Evolutionary conservation across 164 flowering plant genomes (phyloP).

Genomic region (Berberis thunbergii): DNA sequence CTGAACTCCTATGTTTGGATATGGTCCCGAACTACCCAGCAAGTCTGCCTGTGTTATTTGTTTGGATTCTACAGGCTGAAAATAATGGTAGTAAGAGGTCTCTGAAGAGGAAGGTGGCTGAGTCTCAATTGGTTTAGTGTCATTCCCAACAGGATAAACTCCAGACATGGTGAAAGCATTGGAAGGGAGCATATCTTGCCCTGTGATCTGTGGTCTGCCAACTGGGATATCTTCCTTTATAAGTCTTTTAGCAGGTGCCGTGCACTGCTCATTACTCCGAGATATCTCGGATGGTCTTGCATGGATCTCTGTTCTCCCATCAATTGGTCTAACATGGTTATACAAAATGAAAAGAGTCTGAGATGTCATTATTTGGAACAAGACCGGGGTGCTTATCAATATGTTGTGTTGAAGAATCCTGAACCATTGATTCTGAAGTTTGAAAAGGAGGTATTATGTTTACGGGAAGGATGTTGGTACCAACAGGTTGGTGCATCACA

Average conservation of each 20-base stretch:
- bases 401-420: conserved; percentile 29
- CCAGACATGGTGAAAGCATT: conserved; percentile 16
- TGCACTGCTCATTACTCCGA: conserved; percentile 24
- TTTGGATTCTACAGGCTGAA: conserved; percentile 25
- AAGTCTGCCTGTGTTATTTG: conserved; percentile 23
- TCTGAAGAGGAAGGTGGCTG: conserved; percentile 19
- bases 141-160: conserved; percentile 22
- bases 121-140: conserved; percentile 20
- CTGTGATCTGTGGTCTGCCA: conserved; percentile 18
- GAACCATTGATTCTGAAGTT: conserved; percentile 23
- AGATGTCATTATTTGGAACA: conserved; percentile 20
- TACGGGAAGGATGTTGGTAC: conserved; percentile 17
- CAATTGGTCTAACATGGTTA: conserved; percentile 38
- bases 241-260: conserved; percentile 17
- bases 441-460: conserved; percentile 17
- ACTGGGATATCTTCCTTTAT: conserved; percentile 27
- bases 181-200: conserved; percentile 21
- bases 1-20: conserved; percentile 19
- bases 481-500: conserved; percentile 17
- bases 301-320: conserved; percentile 39
- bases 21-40: conserved; percentile 19
- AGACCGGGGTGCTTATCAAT: conserved; percentile 22
- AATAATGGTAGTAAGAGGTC: conserved; percentile 17
- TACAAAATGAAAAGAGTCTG: conserved; percentile 11
- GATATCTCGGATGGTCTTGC: conserved; percentile 28